Percentiles rank a stretch among this genome's conserved stretches.
phyloP scores from a whole-genome alignment of 2,329 filamentous ascomycete genomes.

The Septoria petroselini region DNA sequence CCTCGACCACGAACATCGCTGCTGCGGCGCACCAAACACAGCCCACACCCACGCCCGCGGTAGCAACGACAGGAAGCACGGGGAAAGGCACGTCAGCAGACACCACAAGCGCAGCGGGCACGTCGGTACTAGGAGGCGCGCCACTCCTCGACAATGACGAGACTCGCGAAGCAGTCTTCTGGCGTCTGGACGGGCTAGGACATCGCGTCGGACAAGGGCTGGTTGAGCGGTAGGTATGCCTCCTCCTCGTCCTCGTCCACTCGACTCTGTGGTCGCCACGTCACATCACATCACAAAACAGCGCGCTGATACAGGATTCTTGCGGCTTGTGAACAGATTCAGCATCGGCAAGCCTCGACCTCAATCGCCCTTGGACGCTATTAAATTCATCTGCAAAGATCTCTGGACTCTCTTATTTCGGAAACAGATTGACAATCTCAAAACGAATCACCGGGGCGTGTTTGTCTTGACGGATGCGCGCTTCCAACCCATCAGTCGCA shows the following conservation, averaged over 20 bases:
- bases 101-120: slow-evolving; percentile 5
- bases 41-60: background rate
- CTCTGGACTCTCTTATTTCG: slow-evolving; percentile 91
- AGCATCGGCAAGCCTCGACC: slow-evolving; percentile 81
- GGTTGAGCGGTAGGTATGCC: slow-evolving; percentile 69
- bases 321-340: slow-evolving; percentile 54
- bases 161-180: slow-evolving; percentile 79
- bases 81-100: slow-evolving; percentile 10
- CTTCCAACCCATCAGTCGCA: slow-evolving; percentile 83
- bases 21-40: slow-evolving; percentile 9
- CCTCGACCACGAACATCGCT: slow-evolving; percentile 1
- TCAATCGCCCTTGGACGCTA: slow-evolving; percentile 87
- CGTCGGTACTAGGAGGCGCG: slow-evolving; percentile 17
- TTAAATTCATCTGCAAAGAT: slow-evolving; percentile 99
- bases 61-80: slow-evolving; percentile 10
- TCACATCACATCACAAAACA: background rate
- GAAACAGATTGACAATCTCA: slow-evolving; percentile 97
- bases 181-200: slow-evolving; percentile 75
- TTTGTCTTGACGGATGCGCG: slow-evolving; percentile 93
- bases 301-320: background rate
- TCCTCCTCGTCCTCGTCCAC: background rate
- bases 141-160: slow-evolving; percentile 61
- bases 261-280: too few relatives aligned
- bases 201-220: slow-evolving; percentile 91
- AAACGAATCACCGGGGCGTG: slow-evolving; percentile 95